Conservation (phyloP, 140 eudicot species). For the Erigeron philadelphicus region DNA sequence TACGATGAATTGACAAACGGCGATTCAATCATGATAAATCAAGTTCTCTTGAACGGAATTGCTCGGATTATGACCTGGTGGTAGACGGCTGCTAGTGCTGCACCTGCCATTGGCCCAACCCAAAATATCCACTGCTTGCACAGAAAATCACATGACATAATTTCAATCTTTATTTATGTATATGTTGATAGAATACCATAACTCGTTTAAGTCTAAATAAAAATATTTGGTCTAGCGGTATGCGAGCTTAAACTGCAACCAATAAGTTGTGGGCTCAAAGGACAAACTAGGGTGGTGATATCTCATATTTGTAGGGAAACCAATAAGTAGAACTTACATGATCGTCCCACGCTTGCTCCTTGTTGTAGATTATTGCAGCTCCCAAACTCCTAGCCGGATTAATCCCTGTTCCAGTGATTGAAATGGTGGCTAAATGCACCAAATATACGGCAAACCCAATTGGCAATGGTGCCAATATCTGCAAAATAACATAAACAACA, state of each 20-base stretch:
- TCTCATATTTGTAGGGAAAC: too few species aligned
- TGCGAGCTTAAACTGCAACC: too few species aligned
- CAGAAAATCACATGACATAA: background rate
- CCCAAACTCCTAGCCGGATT: slow-evolving; percentile 81
- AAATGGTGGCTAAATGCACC: slow-evolving; percentile 83
- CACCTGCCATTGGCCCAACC: slow-evolving; percentile 80
- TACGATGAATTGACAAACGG: background rate
- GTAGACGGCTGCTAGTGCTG: slow-evolving; percentile 66
- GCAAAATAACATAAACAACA: slow-evolving; percentile 7
- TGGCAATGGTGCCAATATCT: slow-evolving; percentile 85
- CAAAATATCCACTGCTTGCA: slow-evolving; percentile 71
- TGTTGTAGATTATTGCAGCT: slow-evolving; percentile 65
- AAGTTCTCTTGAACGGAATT: slow-evolving; percentile 43
- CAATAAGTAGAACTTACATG: slow-evolving; percentile 40
- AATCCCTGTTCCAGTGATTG: slow-evolving; percentile 73
- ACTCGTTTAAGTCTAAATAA: too few species aligned
- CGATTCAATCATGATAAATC: background rate
- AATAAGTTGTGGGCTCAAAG: too few species aligned
- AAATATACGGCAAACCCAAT: slow-evolving; percentile 79
- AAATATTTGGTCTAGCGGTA: too few species aligned
- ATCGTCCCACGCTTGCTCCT: slow-evolving; percentile 57
- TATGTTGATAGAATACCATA: too few species aligned
- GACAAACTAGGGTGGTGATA: too few species aligned
- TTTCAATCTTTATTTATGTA: too few species aligned
- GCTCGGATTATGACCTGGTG: slow-evolving; percentile 72